Evolutionary conservation across 1,139 yeast genomes (phyloP), one percentile per base, ranked within the genome.

Genomic region (Pichia sp.): DNA sequence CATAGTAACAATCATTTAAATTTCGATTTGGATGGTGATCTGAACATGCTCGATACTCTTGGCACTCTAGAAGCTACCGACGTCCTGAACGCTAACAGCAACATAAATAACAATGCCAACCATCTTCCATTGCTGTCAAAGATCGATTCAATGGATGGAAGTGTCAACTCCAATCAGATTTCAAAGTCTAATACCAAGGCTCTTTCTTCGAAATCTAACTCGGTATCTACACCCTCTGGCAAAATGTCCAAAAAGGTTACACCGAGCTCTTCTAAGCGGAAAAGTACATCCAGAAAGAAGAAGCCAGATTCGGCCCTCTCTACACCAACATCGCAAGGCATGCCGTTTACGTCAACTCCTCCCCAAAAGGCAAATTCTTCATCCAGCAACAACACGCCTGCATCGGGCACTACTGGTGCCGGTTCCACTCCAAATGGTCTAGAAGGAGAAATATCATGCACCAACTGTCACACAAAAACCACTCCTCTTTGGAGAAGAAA

Each of bases 401-500:
- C 41, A 10, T 19, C 41, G 13, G 25, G 16, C 5, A 39, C 41
- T 6, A 10, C 41, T 12, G 41, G n/a, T 16, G 23, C 41, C 7
- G 23, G 3, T 9, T 16, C 39, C 9, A 12, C 34, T 34, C 41
- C 48, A 16, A 46, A 41, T 31, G 51, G 31, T 25, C 39, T 23
- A 18, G 57, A 50, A n/a, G 51, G 50, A 4, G 57, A 57, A 30
- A 61, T 64, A 8, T 56, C 65, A 3, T 91, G 98, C 68, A 83
- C 93, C 23, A 93, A 93, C 70, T 91, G 99, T 69, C 84, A 85
- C 62, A 91, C 99, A 0, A 87, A 82, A 62, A 91, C 95, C 5
- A 91, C 99, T 0, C 98, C 99, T 2, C 73, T 93, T 42, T 91
- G 98, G 98, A 78, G 99, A 65, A 76, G 97, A 53, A 93, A 89